Evolutionary conservation across 164 flowering plant species (phyloP).

Genomic region (Brasenia schreberi): DNA sequence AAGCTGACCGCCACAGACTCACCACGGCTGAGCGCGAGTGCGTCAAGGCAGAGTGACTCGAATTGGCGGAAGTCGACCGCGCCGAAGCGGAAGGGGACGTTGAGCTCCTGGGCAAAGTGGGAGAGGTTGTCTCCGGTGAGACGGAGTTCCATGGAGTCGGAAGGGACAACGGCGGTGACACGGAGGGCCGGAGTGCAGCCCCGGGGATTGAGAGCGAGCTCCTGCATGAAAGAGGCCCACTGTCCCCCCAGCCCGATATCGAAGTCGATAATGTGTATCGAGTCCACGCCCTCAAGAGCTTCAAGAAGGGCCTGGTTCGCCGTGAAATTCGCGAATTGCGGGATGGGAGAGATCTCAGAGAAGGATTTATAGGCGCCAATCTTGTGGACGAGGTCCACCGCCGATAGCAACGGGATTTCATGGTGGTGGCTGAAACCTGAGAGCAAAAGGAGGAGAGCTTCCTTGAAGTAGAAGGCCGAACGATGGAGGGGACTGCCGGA

Average conservation of each 20-base stretch:
- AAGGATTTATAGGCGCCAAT: slow-evolving; percentile 56
- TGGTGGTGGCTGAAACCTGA: slow-evolving; percentile 9
- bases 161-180: slow-evolving; percentile 56
- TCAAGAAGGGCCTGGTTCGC: slow-evolving; percentile 82
- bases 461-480: slow-evolving; percentile 83
- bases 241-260: slow-evolving; percentile 85
- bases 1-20: slow-evolving; percentile 49
- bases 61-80: slow-evolving; percentile 36
- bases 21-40: slow-evolving; percentile 43
- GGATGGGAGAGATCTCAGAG: slow-evolving; percentile 56
- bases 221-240: slow-evolving; percentile 78
- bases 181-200: slow-evolving; percentile 27
- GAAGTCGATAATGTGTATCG: slow-evolving; percentile 66
- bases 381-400: slow-evolving; percentile 44
- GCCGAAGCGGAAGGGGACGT: slow-evolving; percentile 45
- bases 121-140: slow-evolving; percentile 46
- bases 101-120: slow-evolving; percentile 62
- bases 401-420: slow-evolving; percentile 20
- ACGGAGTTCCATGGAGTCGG: slow-evolving; percentile 42
- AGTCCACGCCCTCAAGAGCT: slow-evolving; percentile 31
- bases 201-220: slow-evolving; percentile 37
- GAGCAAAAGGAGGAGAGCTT: slow-evolving; percentile 46
- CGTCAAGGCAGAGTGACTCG: slow-evolving; percentile 35
- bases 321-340: slow-evolving; percentile 81
- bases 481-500: slow-evolving; percentile 62